These are phyloP conservation scores for Bremia lactucae DNA, from an alignment of 352 stramenopile genomes.

Conservation along the genomic window DNA sequence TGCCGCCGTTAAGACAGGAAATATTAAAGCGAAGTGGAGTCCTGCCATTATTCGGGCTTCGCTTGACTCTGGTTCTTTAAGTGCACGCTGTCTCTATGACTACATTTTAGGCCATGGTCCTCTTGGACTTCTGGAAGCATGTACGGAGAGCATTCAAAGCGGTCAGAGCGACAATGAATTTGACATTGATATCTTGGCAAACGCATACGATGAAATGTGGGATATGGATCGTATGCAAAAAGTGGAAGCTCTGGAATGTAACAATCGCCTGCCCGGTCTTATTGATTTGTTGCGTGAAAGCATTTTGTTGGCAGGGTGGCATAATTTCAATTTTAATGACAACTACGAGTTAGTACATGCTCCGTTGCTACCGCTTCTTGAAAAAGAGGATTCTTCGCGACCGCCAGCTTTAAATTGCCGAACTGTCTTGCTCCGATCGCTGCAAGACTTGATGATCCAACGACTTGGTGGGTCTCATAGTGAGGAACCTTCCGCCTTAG, in stretches of 20 bases:
- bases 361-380: conserved; percentile 54
- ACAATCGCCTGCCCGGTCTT: conserved; percentile 42
- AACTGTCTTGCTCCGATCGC: conserved; percentile 57
- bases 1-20: conserved; percentile 47
- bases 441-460: conserved; percentile 82
- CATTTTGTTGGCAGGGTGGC: conserved; percentile 43
- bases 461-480: conserved; percentile 58
- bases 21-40: conserved; percentile 53
- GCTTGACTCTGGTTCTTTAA: conserved; percentile 50
- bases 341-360: conserved; percentile 57
- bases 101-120: conserved; percentile 52
- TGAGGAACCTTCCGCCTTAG: conserved; percentile 65
- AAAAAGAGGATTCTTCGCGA: conserved; percentile 21
- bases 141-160: conserved; percentile 19
- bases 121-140: conserved; percentile 40
- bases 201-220: conserved; percentile 66
- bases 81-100: conserved; percentile 52
- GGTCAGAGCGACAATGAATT: conserved; percentile 31
- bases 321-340: conserved; percentile 42
- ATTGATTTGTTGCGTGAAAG: conserved; percentile 61
- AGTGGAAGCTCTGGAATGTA: conserved; percentile 58
- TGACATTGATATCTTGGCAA: conserved; percentile 37
- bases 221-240: conserved; percentile 46
- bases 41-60: conserved; percentile 41
- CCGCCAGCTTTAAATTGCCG: conserved; percentile 26